Evolutionary conservation across 78 protist species (phyloP), one percentile per base, ranked within the genome.

Genomic region (Tieghemostelium lacteum): DNA sequence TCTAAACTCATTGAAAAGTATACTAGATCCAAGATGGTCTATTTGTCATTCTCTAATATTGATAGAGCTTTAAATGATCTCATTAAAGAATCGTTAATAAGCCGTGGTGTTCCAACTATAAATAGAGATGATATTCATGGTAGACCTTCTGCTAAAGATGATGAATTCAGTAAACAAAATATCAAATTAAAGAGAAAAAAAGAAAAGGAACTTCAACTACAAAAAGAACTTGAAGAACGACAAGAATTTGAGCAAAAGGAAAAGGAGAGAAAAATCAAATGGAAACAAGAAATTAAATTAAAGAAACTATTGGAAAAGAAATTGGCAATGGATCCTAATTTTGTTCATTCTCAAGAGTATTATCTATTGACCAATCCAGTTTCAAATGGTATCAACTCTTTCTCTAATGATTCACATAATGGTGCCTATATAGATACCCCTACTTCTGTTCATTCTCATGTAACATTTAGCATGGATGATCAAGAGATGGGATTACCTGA

Each of bases 1-100:
- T 42, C 31, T 31, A 33, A 10, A 39, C 20, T 39, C 8, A 39
- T 37, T 31, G 33, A 63, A 26, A 29, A 10, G 5, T 63, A 63
- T 31, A 16, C 0, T 12, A 63, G 31, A 29, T 24, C 26, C 31
- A 26, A 63, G 22, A 31, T 19, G 31, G n/a, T 36, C 12, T 67
- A 26, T 28, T 24, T 67, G 20, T 2, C 54, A 67, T 67, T 67
- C 5, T 34, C 24, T n/a, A 3, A 14, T 14, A 8, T 39, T 14
- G 74, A 67, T 42, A 37, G 74, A 26, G 26, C 37, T 67, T 40
- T 67, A 67, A 8, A 17, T 28, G 52, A 36, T 40, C 40, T 26
- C 39, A 0, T 67, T 26, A 22, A 28, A 6, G 58, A 67, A 20
- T 26, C 19, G 16, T 26, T 67, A 14, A 24, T 34, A n/a, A 5